phyloP scores from a whole-genome alignment of 2,329 filamentous ascomycete genomes.

The Uncinocarpus reesii region DNA sequence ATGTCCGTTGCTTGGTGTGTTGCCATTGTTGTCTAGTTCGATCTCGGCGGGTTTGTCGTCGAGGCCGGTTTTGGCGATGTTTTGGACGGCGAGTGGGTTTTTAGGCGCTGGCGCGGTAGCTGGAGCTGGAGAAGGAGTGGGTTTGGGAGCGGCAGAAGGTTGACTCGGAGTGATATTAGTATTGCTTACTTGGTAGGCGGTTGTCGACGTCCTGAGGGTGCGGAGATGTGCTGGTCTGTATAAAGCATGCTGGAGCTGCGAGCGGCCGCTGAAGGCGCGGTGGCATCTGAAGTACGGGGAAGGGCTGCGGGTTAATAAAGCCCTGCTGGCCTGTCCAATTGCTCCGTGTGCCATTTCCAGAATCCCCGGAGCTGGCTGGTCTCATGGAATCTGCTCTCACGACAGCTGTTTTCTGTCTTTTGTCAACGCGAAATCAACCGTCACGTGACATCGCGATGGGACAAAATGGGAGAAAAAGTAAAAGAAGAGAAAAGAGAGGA shows the following conservation, averaged over 20 bases:
- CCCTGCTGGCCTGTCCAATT: conserved; percentile 2
- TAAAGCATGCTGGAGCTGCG: neutral
- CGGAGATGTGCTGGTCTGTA: conserved; percentile 4
- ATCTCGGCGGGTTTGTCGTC: conserved; percentile 29
- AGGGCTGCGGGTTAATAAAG: neutral
- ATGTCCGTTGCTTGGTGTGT: conserved; percentile 29
- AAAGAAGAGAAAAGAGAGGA: neutral
- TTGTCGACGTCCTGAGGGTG: conserved; percentile 14
- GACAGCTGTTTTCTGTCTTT: neutral
- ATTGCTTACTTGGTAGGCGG: conserved; percentile 14
- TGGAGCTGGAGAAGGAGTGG: neutral
- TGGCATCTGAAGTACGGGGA: neutral
- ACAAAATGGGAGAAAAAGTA: neutral
- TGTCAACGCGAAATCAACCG: too few species aligned
- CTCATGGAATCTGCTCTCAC: neutral
- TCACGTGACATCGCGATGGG: neutral
- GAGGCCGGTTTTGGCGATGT: conserved; percentile 33
- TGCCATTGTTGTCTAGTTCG: conserved; percentile 16
- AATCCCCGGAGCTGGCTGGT: neutral
- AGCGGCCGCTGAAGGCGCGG: neutral
- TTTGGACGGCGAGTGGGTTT: conserved; percentile 25
- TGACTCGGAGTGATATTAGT: neutral
- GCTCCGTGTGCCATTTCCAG: conserved; percentile 7
- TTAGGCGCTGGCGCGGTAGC: conserved; percentile 14
- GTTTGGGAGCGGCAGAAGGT: conserved; percentile 4